Evolutionary conservation across 169 alveolate genomes (phyloP).

Genomic region (Eimeria acervulina): DNA sequence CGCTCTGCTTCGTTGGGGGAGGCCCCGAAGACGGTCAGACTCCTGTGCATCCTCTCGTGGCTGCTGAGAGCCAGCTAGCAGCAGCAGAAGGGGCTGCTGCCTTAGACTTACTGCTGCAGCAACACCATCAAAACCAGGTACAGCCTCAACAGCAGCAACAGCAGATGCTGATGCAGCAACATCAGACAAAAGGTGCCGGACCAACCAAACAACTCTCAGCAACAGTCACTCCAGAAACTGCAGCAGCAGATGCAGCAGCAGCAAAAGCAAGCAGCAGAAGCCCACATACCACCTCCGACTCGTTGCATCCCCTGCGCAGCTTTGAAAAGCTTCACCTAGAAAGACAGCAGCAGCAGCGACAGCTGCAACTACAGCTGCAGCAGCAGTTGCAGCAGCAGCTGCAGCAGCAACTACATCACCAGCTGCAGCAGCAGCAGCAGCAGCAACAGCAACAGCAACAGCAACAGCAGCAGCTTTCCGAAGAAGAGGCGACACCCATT

Average conservation of each 20-base stretch:
- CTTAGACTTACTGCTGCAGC: conserved; percentile 51
- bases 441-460: conserved; percentile 8
- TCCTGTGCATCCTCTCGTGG: conserved; percentile 29
- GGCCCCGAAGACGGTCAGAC: conserved; percentile 33
- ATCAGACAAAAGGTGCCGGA: neutral
- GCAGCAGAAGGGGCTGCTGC: neutral
- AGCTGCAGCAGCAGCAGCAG: conserved; percentile 51
- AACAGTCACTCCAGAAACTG: neutral
- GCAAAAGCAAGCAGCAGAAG: conserved; percentile 9
- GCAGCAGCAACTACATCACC: conserved; percentile 47
- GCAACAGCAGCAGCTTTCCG: neutral
- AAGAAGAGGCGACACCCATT: conserved; percentile 28
- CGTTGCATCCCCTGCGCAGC: conserved; percentile 16
- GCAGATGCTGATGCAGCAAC: neutral
- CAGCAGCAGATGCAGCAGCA: conserved; percentile 62
- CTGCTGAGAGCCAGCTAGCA: neutral
- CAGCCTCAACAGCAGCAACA: conserved; percentile 48
- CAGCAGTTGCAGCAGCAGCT: conserved; percentile 11
- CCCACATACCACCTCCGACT: neutral
- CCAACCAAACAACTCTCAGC: neutral
- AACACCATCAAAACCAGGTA: conserved; percentile 14
- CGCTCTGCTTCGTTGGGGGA: conserved; percentile 43
- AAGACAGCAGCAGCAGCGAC: conserved; percentile 39
- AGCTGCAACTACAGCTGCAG: conserved; percentile 8
- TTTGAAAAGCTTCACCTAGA: conserved; percentile 13